These are phyloP conservation scores for Torulaspora indica DNA, from an alignment of 805 yeast genomes.

Conservation along the genomic window DNA sequence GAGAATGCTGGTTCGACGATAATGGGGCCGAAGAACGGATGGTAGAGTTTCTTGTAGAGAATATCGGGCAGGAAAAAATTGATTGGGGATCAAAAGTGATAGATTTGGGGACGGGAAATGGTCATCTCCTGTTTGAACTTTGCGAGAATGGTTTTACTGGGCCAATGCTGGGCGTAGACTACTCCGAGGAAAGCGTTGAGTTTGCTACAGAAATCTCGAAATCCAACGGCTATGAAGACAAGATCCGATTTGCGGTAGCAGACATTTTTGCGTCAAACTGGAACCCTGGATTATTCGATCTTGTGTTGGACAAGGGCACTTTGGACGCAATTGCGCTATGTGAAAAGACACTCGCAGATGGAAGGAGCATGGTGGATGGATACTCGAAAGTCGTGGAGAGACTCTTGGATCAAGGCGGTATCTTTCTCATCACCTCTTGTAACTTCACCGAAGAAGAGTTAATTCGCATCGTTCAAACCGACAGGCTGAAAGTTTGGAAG, in stretches of 20 bases:
- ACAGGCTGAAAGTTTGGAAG: conserved; percentile 54
- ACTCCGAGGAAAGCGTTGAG: conserved; percentile 71
- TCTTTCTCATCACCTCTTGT: conserved; percentile 81
- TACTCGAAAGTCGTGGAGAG: conserved; percentile 59
- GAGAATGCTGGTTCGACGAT: conserved; percentile 96
- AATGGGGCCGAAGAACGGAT: conserved; percentile 86
- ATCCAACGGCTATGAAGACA: conserved; percentile 36
- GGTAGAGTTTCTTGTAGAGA: conserved; percentile 61
- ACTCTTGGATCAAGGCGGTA: conserved; percentile 51
- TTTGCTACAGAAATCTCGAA: conserved; percentile 63
- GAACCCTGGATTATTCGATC: conserved; percentile 50
- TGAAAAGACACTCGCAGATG: conserved; percentile 46
- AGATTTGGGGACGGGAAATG: conserved; percentile 96
- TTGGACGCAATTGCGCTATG: conserved; percentile 93
- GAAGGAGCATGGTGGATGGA: conserved; percentile 48
- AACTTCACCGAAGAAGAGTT: conserved; percentile 86
- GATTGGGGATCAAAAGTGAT: conserved; percentile 42
- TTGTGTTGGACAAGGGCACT: conserved; percentile 91
- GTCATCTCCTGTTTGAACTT: conserved; percentile 74
- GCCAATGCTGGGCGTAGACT: conserved; percentile 72
- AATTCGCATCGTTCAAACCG: conserved; percentile 45
- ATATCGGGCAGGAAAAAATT: conserved; percentile 39
- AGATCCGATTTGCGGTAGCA: conserved; percentile 54
- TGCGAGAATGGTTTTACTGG: conserved; percentile 59
- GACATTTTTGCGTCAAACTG: conserved; percentile 55